Conservation (phyloP, 768 basidiomycete species). For the Pleurotus tuoliensis region DNA sequence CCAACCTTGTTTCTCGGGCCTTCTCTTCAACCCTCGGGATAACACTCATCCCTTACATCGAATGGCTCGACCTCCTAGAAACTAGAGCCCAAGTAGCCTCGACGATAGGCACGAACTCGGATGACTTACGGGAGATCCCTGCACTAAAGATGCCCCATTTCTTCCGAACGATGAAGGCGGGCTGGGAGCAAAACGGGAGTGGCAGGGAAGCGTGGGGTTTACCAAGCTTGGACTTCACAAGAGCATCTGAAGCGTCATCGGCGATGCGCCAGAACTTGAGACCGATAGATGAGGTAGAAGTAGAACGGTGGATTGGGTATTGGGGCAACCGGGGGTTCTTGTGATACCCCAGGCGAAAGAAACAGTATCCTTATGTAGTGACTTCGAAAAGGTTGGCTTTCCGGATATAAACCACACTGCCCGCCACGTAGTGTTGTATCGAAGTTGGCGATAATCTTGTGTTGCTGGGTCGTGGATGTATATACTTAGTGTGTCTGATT, state of each 20-base stretch:
- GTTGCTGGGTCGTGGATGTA: too few relatives aligned
- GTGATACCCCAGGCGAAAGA: background rate
- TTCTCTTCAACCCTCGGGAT: conserved; percentile 11
- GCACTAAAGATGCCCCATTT: background rate
- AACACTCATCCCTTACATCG: conserved; percentile 14
- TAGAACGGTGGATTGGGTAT: background rate
- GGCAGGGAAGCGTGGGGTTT: background rate
- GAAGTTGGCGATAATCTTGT: too few relatives aligned
- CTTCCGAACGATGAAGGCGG: conserved; percentile 1
- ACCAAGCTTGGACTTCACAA: background rate
- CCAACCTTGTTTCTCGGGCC: conserved; percentile 8
- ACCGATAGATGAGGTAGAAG: background rate
- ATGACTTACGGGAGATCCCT: conserved; percentile 1
- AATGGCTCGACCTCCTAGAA: conserved; percentile 6
- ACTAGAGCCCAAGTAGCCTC: background rate
- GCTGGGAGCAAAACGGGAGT: background rate
- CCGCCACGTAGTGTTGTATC: too few relatives aligned
- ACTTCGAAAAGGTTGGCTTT: too few relatives aligned
- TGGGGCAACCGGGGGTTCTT: background rate
- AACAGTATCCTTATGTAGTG: too few relatives aligned
- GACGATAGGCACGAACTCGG: too few relatives aligned
- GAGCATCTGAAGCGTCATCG: background rate
- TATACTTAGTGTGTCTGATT: too few relatives aligned
- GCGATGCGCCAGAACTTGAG: background rate
- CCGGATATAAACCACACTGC: too few relatives aligned